Evolutionary conservation across 352 stramenopile genomes (phyloP).

Genomic region (Phytophthora melonis): DNA sequence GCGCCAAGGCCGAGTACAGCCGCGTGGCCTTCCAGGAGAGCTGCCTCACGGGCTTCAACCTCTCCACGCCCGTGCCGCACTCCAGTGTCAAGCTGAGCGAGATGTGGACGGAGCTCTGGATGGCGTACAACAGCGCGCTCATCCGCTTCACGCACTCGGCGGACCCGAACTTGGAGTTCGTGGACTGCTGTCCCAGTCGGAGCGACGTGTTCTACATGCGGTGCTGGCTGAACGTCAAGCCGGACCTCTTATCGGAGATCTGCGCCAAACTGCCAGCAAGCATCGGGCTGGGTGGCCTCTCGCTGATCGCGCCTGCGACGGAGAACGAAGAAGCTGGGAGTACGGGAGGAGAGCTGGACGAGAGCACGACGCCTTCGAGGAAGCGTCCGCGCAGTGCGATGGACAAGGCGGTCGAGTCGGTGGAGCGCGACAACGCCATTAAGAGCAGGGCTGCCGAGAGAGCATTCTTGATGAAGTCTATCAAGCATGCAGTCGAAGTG

Average conservation of each 20-base stretch:
- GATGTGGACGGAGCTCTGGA: conserved; percentile 32
- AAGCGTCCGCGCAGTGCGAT: conserved; percentile 7
- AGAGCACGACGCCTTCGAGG: conserved; percentile 1
- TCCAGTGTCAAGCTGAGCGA: conserved; percentile 31
- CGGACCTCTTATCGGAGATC: conserved; percentile 21
- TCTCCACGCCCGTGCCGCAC: conserved; percentile 26
- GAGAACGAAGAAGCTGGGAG: not conserved
- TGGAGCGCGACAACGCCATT: not conserved
- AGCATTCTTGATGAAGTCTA: conserved; percentile 27
- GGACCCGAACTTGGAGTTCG: conserved; percentile 24
- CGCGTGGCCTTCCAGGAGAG: conserved; percentile 15
- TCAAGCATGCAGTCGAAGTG: conserved; percentile 17
- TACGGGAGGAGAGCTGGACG: not conserved
- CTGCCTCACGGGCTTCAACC: conserved; percentile 20
- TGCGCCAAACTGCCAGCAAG: conserved; percentile 16
- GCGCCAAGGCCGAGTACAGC: conserved; percentile 22
- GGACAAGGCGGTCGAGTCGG: conserved; percentile 2
- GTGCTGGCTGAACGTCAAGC: conserved; percentile 29
- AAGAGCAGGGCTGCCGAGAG: conserved; percentile 2
- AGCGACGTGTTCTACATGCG: conserved; percentile 30
- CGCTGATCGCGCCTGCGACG: not conserved
- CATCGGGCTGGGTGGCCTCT: conserved; percentile 1
- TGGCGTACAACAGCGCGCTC: conserved; percentile 19
- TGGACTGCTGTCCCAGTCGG: conserved; percentile 27
- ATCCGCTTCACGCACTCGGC: conserved; percentile 22